phyloP scores from a whole-genome alignment of 2,329 filamentous ascomycete species.

The Alternaria triticimaculans region DNA sequence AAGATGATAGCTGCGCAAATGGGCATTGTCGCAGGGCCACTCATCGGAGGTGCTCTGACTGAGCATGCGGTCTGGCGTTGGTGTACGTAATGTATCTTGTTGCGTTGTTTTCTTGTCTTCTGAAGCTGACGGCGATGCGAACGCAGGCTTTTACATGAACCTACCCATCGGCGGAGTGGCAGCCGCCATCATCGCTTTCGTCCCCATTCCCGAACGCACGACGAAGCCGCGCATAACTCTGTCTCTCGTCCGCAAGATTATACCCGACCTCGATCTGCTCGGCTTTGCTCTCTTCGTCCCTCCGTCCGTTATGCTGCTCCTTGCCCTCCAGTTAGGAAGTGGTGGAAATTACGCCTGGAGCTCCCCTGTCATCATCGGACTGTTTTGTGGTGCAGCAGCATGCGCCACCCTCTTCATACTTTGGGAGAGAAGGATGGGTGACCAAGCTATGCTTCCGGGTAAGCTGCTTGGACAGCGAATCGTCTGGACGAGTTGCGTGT shows the following conservation, averaged over 20 bases:
- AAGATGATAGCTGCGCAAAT: conserved; percentile 33
- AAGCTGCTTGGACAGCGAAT: conserved; percentile 39
- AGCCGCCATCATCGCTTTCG: conserved; percentile 38
- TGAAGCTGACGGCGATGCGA: not conserved
- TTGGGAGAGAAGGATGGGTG: conserved; percentile 47
- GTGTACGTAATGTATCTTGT: conserved; percentile 30
- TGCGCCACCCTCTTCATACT: conserved; percentile 40
- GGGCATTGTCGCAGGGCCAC: conserved; percentile 48
- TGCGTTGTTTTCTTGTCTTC: not conserved
- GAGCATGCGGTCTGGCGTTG: conserved; percentile 50
- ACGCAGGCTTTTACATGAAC: conserved; percentile 51
- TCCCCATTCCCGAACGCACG: conserved; percentile 32
- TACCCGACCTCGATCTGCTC: conserved; percentile 46
- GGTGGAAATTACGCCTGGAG: conserved; percentile 46
- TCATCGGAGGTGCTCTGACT: conserved; percentile 54
- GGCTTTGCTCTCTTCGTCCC: conserved; percentile 48
- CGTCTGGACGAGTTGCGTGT: conserved; percentile 38
- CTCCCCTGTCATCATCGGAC: conserved; percentile 41
- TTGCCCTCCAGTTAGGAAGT: conserved; percentile 50
- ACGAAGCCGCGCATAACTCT: conserved; percentile 14
- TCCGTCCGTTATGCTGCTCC: conserved; percentile 44
- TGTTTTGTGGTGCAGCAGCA: conserved; percentile 42
- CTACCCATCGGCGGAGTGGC: conserved; percentile 47
- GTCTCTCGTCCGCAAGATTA: conserved; percentile 29
- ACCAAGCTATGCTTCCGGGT: conserved; percentile 49